Evolutionary conservation across 2,329 filamentous ascomycete genomes (phyloP), one percentile per base, ranked within the genome.

Genomic region (Ascochyta rabiei): DNA sequence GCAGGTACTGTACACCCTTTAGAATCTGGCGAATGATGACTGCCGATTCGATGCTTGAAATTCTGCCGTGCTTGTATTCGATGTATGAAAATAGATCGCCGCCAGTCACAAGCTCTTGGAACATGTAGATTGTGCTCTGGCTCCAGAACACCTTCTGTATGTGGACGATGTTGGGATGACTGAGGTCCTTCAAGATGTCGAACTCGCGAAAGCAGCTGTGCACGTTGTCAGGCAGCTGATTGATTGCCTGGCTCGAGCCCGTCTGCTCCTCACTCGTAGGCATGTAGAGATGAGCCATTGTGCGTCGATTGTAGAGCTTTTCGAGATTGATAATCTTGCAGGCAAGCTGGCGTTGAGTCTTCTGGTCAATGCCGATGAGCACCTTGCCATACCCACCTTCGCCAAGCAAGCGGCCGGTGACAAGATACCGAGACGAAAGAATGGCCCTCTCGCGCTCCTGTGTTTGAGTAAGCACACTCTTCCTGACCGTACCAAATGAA

Each of bases 261-360:
- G 57, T 28, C 4, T 50, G 41, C 21, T 28, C 42, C 7, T 48
- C 44, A 1, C 21, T 41, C 10, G 43, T 58, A 2, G 60, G 49
- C 9, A 28, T 33, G 15, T 48, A 55, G 9, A 61, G 12, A 4
- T 39, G 24, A 16, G 41, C 18, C 16, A 21, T 24, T 19, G 15
- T n/a, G 31, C 51, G n/a, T 13, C 51, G 54, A 23, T 56, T 46
- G 43, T 64, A 64, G 2, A 68, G 47, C n/a, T 53, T 59, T 38
- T 62, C 75, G 2, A 88, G 64, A 48, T 83, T 77, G 46, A 89
- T 76, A 8, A 90, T 73, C 64, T 91, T 91, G 76, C 89, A 91
- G 10, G 87, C 87, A 18, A 90, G 60, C 63, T 91, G 89, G 50
- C 79, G 80, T 33, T 80, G 77, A 0, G 81, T 83, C 6, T 70